phyloP scores from a whole-genome alignment of 2,329 filamentous ascomycete genomes.

The Bipolaris cookei region DNA sequence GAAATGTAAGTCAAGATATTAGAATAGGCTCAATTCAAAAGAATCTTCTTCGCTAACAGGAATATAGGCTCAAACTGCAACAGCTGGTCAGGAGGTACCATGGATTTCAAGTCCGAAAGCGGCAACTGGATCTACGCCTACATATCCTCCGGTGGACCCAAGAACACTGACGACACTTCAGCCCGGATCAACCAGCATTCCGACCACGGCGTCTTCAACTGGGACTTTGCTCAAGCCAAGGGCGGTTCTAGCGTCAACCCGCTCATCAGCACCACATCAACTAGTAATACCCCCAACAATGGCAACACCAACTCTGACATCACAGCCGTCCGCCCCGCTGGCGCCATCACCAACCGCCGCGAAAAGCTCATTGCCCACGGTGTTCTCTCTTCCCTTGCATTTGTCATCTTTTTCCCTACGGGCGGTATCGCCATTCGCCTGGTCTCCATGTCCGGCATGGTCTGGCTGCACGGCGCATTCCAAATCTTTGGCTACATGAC shows the following conservation, averaged over 20 bases:
- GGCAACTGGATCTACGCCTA: constrained; percentile 61
- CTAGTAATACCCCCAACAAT: constrained; percentile 20
- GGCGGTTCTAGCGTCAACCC: constrained; percentile 58
- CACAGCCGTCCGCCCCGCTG: constrained; percentile 20
- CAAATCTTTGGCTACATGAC: constrained; percentile 58
- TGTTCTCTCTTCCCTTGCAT: constrained; percentile 52
- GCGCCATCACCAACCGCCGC: constrained; percentile 5
- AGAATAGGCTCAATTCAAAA: background rate
- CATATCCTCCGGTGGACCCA: constrained; percentile 52
- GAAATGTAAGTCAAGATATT: constrained; percentile 51
- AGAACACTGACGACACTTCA: constrained; percentile 56
- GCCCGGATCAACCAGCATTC: constrained; percentile 57
- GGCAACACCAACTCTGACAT: constrained; percentile 24
- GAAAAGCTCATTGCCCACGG: constrained; percentile 54
- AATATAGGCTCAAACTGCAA: constrained; percentile 58
- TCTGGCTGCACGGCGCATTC: constrained; percentile 55
- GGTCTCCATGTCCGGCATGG: constrained; percentile 51
- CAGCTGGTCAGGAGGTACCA: constrained; percentile 59
- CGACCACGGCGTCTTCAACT: constrained; percentile 49
- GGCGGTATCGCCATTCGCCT: constrained; percentile 54
- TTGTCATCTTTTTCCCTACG: constrained; percentile 54
- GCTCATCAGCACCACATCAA: constrained; percentile 41
- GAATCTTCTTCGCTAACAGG: constrained; percentile 14
- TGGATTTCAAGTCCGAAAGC: constrained; percentile 54
- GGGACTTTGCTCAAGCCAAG: constrained; percentile 58